Base-by-base conservation (phyloP, 768 basidiomycete species). In the Xerocomellus intermedius region DNA sequence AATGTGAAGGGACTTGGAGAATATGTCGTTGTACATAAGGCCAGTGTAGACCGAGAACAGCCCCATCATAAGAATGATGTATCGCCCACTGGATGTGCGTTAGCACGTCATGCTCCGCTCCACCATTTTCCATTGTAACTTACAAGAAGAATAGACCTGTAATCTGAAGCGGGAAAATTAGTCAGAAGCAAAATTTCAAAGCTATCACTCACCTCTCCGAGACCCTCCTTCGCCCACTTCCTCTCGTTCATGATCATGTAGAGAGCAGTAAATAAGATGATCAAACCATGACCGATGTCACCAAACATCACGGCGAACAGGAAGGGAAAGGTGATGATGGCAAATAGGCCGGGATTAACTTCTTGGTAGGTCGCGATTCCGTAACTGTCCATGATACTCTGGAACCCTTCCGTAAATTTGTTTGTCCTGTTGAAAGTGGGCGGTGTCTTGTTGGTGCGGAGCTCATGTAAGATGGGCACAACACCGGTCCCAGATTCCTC, bases 301-400 rank as follows among this genome's bases (percentile, higher is more conserved):
- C 97, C 97, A 69, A 99, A 99, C 97, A 99, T 99, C 75, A 99
- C 92, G 5, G 94, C 96, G 65, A 98, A 99, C 61, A 99, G 74
- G 84, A 99, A 98, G 0, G 97, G 97, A 84, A 97, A 97, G 2
- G 94, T 97, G 62, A 89, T 77, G 61, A 91, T 77, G 0, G 92
- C 93, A 72, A 96, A 96, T 28, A 98, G 74, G 50, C 95, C 97
- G 19, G 97, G 96, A 69, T 98, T 98, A 69, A 94, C 86, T 73
- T 99, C 97, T 69, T 98, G 91, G 69, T 99, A 98, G 1, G 83
- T 86, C 14, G 94, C 91, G 48, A 92, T 85, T 65, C 96, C 97
- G 67, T 99, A 99, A 48, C 89, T 88, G 72, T 99, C 97, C 86
- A 99, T 97, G 73, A 99, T 95, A 36, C 90, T 83, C 74, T 99